phyloP scores from a whole-genome alignment of 202 grass and related monocot genomes.

The Sporobolus alterniflorus region DNA sequence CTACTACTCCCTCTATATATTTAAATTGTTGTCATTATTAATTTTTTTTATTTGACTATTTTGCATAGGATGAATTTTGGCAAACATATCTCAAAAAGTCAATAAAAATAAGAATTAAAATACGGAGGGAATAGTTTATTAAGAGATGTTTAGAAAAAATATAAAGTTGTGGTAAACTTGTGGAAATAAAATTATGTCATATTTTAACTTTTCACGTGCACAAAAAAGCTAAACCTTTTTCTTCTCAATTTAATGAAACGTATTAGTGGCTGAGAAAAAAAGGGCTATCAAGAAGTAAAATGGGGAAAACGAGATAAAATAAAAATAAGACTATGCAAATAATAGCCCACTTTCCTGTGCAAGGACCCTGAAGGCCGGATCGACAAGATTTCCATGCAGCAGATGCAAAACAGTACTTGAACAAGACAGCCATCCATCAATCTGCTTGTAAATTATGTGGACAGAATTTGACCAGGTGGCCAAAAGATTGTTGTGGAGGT shows the following conservation, averaged over 20 bases:
- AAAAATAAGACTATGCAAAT: constrained; percentile 13
- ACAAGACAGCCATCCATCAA: constrained; percentile 21
- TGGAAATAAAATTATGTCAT: too few relatives aligned
- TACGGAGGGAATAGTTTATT: too few relatives aligned
- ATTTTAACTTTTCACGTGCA: not conserved
- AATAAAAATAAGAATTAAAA: too few relatives aligned
- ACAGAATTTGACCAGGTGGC: constrained; percentile 21
- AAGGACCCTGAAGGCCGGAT: not conserved
- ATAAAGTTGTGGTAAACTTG: not conserved
- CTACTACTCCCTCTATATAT: too few relatives aligned
- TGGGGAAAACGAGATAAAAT: not conserved
- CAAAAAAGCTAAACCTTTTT: not conserved
- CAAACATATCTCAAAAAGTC: too few relatives aligned
- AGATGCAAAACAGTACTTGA: constrained; percentile 41
- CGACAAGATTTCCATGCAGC: constrained; percentile 33
- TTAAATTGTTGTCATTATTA: too few relatives aligned
- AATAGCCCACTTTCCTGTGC: constrained; percentile 3
- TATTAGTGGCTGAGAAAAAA: not conserved
- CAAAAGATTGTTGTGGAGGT: not conserved
- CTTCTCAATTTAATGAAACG: not conserved
- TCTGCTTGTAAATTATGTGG: constrained; percentile 23
- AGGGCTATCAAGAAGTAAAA: not conserved
- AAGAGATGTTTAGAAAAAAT: not conserved
- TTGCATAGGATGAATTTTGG: too few relatives aligned
- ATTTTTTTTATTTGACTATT: too few relatives aligned